Evolutionary conservation across 2,329 filamentous ascomycete genomes (phyloP).

Genomic region (Juglanconis juglandina): DNA sequence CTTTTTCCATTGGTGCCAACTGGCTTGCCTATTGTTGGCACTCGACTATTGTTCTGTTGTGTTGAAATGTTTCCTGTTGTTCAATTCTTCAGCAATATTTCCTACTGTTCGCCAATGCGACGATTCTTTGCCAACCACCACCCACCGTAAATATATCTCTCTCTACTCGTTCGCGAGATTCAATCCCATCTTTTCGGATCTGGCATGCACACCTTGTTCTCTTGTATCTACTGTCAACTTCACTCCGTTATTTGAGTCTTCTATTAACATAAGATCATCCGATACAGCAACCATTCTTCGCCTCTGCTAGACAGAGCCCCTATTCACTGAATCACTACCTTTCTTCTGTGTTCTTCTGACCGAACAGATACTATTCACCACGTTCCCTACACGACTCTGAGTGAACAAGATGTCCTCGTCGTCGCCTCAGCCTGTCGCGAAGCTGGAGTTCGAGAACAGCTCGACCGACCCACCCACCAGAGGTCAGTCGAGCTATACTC

Average conservation of each 20-base stretch:
- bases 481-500: neutral
- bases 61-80: too few species aligned
- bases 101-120: too few species aligned
- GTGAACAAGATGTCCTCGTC: neutral
- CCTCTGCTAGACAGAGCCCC: constrained; percentile 9
- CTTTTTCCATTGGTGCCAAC: too few species aligned
- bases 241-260: neutral
- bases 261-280: neutral
- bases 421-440: neutral
- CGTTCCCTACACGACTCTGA: neutral
- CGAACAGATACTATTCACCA: neutral
- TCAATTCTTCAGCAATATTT: too few species aligned
- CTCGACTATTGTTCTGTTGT: too few species aligned
- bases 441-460: neutral
- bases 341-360: neutral
- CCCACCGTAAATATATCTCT: too few species aligned
- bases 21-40: too few species aligned
- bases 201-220: neutral
- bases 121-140: too few species aligned
- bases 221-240: neutral
- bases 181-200: too few species aligned
- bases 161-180: too few species aligned
- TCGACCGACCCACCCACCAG: neutral
- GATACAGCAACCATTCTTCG: neutral
- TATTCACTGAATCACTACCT: neutral